Percentiles rank a stretch among this genome's conserved stretches.
These are phyloP conservation scores for Dittrichia graveolens DNA, from an alignment of 129 eudicot species.

Conservation along the genomic window DNA sequence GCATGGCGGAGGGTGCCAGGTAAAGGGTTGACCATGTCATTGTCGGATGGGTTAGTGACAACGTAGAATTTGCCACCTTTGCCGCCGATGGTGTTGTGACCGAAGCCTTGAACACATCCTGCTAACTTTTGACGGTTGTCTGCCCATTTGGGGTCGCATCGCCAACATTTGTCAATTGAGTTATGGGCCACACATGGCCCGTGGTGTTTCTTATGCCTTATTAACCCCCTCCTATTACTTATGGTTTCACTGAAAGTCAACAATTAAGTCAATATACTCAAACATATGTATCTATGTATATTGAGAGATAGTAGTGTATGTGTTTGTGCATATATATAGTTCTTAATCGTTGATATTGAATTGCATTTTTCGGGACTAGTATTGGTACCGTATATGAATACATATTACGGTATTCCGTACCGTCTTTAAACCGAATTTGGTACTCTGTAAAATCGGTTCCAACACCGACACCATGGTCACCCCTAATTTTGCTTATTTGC, in stretches of 20 bases:
- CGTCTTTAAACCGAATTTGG: too few species aligned
- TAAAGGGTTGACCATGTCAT: constrained; percentile 54
- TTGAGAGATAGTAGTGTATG: neutral
- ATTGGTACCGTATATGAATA: too few species aligned
- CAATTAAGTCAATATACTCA: neutral
- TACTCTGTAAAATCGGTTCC: too few species aligned
- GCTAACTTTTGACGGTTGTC: constrained; percentile 57
- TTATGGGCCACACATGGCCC: constrained; percentile 71
- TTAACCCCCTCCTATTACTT: constrained; percentile 50
- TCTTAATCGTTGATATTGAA: too few species aligned
- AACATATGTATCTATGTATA: constrained; percentile 1
- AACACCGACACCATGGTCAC: too few species aligned
- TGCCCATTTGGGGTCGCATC: constrained; percentile 75
- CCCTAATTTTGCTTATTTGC: too few species aligned
- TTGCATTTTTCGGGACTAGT: too few species aligned
- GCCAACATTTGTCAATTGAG: constrained; percentile 77
- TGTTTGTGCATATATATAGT: too few species aligned
- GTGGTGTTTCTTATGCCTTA: constrained; percentile 16
- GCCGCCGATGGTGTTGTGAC: constrained; percentile 64
- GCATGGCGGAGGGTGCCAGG: constrained; percentile 86
- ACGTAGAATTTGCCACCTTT: constrained; percentile 58
- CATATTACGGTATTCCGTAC: too few species aligned
- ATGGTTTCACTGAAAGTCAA: constrained; percentile 22
- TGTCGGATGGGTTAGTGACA: constrained; percentile 55
- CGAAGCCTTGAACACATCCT: constrained; percentile 78